Base-by-base conservation (phyloP, 331 rosid genomes). In the Quercus tomentella region DNA sequence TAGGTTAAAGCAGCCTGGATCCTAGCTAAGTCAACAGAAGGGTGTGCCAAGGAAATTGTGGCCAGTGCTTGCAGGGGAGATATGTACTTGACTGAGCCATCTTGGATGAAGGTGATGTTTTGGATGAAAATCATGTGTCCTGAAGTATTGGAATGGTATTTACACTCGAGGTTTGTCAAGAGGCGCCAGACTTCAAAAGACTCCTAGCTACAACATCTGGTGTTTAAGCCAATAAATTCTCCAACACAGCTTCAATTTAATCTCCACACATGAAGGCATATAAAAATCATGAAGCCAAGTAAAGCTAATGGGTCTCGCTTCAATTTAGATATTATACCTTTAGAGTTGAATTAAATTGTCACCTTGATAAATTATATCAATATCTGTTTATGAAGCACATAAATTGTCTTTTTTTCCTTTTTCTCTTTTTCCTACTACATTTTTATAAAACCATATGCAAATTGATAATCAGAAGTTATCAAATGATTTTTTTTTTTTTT, bases 61-160 rank as follows among this genome's bases (percentile, higher is more conserved):
- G 77, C 81, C 28, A 69, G 90, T 7, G 88, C 83, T 41, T 84
- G 90, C 28, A 72, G 84, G 17, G 93, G 96, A 81, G 89, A 89
- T 37, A 51, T 72, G 90, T 77, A 80, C 28, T 51, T 89, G 22
- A 84, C 85, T 60, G 67, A 80, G 56, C 93, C 96, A 17, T 72
- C 86, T 1, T 86, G 90, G 93, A 5, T 26, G 4, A 69, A 45
- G 52, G 41, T 68, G 4, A 54, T 35, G 4, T 30, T 80, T 51
- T 80, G 82, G 80, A 28, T 80, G 21, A 91, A 80, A 56, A n/a
- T 52, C 33, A 0, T 79, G 56, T 84, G 66, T 67, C 91, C 90
- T 8, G 61, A 33, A 45, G 22, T 58, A 7, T 0, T 23, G 11
- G 80, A 55, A 63, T 45, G 35, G 57, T 16, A 22, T 54, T 62